Conservation (phyloP, 306 rosid species). For the Abrus precatorius region DNA sequence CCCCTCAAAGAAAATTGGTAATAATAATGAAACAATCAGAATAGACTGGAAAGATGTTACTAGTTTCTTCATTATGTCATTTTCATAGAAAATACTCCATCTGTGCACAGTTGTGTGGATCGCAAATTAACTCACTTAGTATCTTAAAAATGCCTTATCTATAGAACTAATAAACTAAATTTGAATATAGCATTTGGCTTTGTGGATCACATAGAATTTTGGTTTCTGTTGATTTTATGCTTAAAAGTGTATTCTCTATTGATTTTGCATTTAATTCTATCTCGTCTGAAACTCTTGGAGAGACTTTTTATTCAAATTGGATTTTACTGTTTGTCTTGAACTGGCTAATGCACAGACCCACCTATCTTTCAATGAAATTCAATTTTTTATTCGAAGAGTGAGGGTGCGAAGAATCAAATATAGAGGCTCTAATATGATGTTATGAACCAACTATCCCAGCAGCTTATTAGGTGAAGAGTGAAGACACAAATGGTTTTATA, state of each 20-base stretch:
- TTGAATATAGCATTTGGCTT: background rate
- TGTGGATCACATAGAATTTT: background rate
- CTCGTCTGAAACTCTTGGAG: conserved; percentile 14
- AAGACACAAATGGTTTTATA: background rate
- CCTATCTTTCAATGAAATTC: background rate
- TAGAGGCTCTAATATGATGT: background rate
- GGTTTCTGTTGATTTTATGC: conserved; percentile 36
- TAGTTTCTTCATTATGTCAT: conserved; percentile 10
- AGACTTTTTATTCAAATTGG: conserved; percentile 20
- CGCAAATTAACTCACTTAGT: conserved; percentile 15
- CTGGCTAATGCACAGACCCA: background rate
- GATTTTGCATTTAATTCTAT: conserved; percentile 31
- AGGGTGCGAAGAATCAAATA: background rate
- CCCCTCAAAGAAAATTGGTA: conserved; percentile 28
- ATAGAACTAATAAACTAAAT: conserved; percentile 19
- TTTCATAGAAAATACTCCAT: conserved; percentile 11
- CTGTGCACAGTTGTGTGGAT: conserved; percentile 12
- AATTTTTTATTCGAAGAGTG: background rate
- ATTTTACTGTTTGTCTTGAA: conserved; percentile 4
- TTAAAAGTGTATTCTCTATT: conserved; percentile 16
- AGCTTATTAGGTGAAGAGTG: background rate
- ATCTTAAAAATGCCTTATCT: conserved; percentile 14
- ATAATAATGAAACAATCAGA: conserved; percentile 18
- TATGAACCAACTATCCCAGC: background rate
- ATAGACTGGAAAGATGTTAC: conserved; percentile 14